Evolutionary conservation across 805 yeast species (phyloP), one percentile per base, ranked within the genome.

Genomic region (Lipomyces chichibuensis): DNA sequence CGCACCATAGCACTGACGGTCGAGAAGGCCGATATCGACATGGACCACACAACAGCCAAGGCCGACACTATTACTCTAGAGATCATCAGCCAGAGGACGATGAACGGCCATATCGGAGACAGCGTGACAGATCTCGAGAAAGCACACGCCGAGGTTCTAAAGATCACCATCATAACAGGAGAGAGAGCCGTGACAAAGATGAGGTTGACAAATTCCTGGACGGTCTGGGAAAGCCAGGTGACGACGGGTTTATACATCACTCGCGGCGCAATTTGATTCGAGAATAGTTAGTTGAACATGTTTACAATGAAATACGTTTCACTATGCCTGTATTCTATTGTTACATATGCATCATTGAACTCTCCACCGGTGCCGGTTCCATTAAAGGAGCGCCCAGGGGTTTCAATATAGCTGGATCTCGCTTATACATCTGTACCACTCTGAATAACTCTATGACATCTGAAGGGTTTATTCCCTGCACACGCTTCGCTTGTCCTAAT

Each of bases 401-500:
- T 43, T 43, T 43, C 25, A 43, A 43, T 17, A 43, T 17, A 6
- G n/a, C 11, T 7, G 65, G 39, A 62, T 63, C 66, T 32, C 53
- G 27, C 53, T 52, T 52, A 32, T 33, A n/a, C 55, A 23, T 23
- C 49, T 17, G 20, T 8, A 64, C 65, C 17, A 62, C 13, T 55
- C 65, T 53, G 53, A 88, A 90, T 58, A 93, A 81, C 75, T 91
- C 96, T 70, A 92, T 89, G 20, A 91, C 81, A 0, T 97, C 95
- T 0, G 97, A 94, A 0, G 98, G 97, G 0, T 98, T 94, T 1
- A 95, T 87, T 0, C 99, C 98, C 74, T 95, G 96, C 13, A 94
- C 89, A 72, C 98, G 83, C 75, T 97, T 84, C 0, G 98, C 98
- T 76, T 95, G 98, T 0, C 98, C 98, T 57, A 95, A 86, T 0